These are phyloP conservation scores for Macrotyloma uniflorum DNA, from an alignment of 306 rosid species.

Conservation along the genomic window DNA sequence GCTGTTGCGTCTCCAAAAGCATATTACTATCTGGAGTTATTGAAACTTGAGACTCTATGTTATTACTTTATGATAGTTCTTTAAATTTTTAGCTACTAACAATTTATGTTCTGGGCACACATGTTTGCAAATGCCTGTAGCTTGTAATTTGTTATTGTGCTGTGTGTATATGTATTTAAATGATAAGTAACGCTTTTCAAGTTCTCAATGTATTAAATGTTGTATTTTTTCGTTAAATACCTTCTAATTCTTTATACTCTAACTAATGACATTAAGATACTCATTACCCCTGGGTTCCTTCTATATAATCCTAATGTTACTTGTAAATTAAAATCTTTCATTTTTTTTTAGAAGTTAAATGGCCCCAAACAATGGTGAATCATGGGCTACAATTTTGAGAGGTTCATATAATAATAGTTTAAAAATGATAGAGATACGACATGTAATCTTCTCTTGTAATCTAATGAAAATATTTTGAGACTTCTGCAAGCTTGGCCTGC, in stretches of 20 bases:
- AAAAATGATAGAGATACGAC: neutral
- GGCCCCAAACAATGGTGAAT: neutral
- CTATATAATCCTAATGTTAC: neutral
- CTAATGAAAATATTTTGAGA: neutral
- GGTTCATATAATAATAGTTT: neutral
- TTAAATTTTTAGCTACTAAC: neutral
- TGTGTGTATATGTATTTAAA: neutral
- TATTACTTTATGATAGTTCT: constrained; percentile 3
- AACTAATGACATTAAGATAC: neutral
- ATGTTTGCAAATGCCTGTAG: constrained; percentile 9
- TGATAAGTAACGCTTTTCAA: neutral
- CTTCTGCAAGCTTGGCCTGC: constrained; percentile 10
- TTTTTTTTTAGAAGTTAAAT: neutral
- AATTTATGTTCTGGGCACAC: neutral
- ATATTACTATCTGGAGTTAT: constrained; percentile 6
- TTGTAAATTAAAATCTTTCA: neutral
- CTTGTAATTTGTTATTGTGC: neutral
- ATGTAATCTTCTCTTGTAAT: neutral
- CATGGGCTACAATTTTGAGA: constrained; percentile 12
- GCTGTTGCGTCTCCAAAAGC: constrained; percentile 8
- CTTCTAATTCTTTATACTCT: neutral
- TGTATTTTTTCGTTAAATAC: neutral
- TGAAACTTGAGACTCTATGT: neutral
- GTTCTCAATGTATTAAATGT: neutral
- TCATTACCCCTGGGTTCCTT: neutral